A percentile compares a stretch with the other conserved stretches of the same genome.
Conservation (phyloP, 257 asterid species). For the Perilla frutescens region DNA sequence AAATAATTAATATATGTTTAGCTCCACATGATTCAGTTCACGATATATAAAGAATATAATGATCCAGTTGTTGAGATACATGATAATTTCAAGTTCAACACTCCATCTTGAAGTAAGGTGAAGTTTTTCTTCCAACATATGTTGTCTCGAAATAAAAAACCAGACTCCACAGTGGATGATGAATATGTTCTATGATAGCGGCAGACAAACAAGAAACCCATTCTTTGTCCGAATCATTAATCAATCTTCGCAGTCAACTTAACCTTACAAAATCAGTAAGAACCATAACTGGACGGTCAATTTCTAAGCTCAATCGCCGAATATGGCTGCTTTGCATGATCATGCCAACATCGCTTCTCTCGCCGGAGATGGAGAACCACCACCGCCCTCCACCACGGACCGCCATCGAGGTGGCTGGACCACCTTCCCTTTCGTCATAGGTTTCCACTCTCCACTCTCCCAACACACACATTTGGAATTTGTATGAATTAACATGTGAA, state of each 20-base stretch:
- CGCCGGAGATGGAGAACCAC: conserved; percentile 30
- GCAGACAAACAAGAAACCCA: not conserved
- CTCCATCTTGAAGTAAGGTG: not conserved
- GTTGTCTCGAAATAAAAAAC: no score
- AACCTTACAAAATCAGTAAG: no score
- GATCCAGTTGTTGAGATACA: not conserved
- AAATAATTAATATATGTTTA: no score
- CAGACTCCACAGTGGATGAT: not conserved
- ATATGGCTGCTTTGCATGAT: not conserved
- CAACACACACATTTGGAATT: not conserved
- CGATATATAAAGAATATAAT: not conserved
- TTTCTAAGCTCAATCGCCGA: no score
- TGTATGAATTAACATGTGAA: no score
- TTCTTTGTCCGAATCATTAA: no score
- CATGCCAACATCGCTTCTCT: not conserved
- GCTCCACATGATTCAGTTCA: no score
- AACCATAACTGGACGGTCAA: no score
- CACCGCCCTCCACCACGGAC: not conserved
- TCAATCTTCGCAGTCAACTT: not conserved
- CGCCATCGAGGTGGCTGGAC: conserved; percentile 48
- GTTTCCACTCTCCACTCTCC: conserved; percentile 26
- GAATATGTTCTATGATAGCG: not conserved
- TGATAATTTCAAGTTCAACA: no score
- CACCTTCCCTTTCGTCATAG: conserved; percentile 55
- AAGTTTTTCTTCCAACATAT: no score